Base-by-base conservation (phyloP, 208 protist genomes). In the Acanthamoeba triangularis region DNA sequence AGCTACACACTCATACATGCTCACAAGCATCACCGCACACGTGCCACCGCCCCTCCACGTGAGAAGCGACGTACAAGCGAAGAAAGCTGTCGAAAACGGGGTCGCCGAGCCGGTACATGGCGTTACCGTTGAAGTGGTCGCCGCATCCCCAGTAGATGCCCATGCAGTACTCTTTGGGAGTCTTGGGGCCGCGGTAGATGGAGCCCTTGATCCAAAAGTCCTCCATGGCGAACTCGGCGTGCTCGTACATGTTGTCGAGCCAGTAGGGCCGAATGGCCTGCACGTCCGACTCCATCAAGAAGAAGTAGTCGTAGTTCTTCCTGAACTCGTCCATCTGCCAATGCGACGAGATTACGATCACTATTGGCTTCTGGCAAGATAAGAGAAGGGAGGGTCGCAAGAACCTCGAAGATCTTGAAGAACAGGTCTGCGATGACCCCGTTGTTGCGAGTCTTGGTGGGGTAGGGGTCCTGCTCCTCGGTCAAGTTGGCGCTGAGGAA, bases 141-240 rank as follows among this genome's bases (percentile, higher is more conserved):
- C 92, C 92, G 56, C 92, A 95, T 6, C 92, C 92, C 52, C 92
- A 95, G 56, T 95, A 95, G 35, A 95, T 63, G 69, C 54, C 74
- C 67, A 88, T 88, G 54, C 92, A 95, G 56, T 95, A 95, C 28
- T 82, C 49, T 28, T 82, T 72, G 35, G 92, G 92, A 6, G 37
- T 37, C 2, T 8, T n/a, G 52, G 54, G 47, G 10, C 92, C 92
- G 33, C 74, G 69, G 74, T 95, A 95, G 18, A 95, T n/a, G 47
- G 92, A 87, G 35, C 92, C 92, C 47, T 95, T 95, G 49, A 88
- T 47, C 72, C 67, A 95, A 30, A 95, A 95, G 23, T 95, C 92
- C 61, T 82, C 72, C 47, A 95, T 25, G 2, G 74, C 47, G 90
- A 80, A 94, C 90, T 94, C 90, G 44, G 69, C 90, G 65, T 94